Base-by-base conservation (phyloP, 805 yeast genomes). In the Pichia pseudocactophila region DNA sequence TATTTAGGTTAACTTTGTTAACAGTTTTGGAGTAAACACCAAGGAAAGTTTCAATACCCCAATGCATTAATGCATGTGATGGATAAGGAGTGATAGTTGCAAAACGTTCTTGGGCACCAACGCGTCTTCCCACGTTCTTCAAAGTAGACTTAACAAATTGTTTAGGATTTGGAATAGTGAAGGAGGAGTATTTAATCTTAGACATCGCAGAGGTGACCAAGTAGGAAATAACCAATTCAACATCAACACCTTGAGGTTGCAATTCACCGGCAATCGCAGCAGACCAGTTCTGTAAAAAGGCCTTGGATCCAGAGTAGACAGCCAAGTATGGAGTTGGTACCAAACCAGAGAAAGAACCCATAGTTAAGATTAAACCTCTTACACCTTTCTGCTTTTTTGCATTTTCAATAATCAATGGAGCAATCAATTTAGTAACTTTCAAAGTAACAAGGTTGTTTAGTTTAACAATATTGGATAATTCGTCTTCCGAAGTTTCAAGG, bases 281-380 rank as follows among this genome's bases (percentile, higher is more conserved):
- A 38, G 92, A 84, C 97, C 98, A 92, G 45, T 79, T 76, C 66
- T 92, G 97, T 59, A 92, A 71, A 63, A 92, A 92, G 7, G 95
- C 87, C 68, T 92, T 92, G 37, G 97, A 87, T 19, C 98, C 98
- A 16, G 97, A 83, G 68, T 92, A 92, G 10, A 89, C 83, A 16
- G 97, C 95, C 53, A 92, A 73, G 52, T 78, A 72, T 18, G 98
- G 97, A 11, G 96, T 81, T 43, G 98, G 97, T 37, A 86, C 70
- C 52, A 89, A 71, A 3, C 97, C 98, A 41, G 96, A 95, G 58
- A 92, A 90, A 4, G 97, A 90, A 36, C 97, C 97, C 96, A 92
- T 86, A 26, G 92, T 88, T 53, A 92, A 69, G 46, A 92, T 76
- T 55, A 92, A 73, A 32, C 95, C 96, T 48, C 76, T 73, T n/a